Evolutionary conservation across 345 rosid species (phyloP), one percentile per base, ranked within the genome.

Genomic region (Rhodomyrtus tomentosa): DNA sequence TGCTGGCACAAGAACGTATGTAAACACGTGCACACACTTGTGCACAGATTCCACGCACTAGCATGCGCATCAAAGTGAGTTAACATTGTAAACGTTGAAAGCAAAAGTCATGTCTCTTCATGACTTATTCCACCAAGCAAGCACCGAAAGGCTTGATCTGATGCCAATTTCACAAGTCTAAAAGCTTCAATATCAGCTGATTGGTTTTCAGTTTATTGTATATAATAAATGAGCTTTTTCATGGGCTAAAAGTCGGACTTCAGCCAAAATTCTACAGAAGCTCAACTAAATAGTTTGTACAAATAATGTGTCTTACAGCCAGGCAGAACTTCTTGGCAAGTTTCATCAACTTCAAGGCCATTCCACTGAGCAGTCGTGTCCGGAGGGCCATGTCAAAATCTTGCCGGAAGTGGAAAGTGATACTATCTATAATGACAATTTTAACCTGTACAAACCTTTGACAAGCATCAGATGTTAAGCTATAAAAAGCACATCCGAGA

Each of bases 401-500:
- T 89, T 96, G 99, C 55, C 98, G 98, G 93, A 96, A 94, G 90
- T 95, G 99, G 91, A 95, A 95, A 80, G 99, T 91, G 86, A 96
- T 85, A 82, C 99, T 96, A 86, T 96, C 98, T 36, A 96, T 89
- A 50, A 96, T 85, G 15, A 96, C 92, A 62, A 94, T 62, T 90
- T 94, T 94, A 68, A 96, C 98, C 99, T 96, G 93, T 50, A 74
- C 85, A 84, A 83, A 82, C 7, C 76, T 83, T 45, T 7, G 79
- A 82, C 22, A 55, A 62, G 50, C 36, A 82, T 82, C 55, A 52
- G 58, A 25, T 54, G 21, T 36, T 51, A 27, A 84, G 32, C 79
- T 18, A 27, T n/a, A 12, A 53, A 54, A 50, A 42, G 68, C 73
- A 52, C 32, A 3, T 49, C 29, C 11, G 10, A 29, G 55, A 51